Percentiles rank a stretch among this genome's conserved stretches.
Evolutionary conservation across 1,139 yeast genomes (phyloP).

Genomic region (Blastobotrys apis): DNA sequence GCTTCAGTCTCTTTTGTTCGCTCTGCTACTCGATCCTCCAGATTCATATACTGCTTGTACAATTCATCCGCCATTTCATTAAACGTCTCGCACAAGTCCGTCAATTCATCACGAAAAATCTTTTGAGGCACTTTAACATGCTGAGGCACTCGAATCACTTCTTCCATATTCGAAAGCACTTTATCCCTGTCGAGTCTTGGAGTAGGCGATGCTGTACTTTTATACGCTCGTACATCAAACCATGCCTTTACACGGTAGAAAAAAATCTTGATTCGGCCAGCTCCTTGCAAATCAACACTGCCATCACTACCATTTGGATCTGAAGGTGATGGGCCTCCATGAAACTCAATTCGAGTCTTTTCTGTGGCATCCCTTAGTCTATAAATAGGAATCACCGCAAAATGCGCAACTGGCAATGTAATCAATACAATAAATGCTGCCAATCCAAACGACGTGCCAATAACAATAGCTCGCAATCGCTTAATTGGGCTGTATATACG

Average conservation of each 20-base stretch:
- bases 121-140: slow-evolving; percentile 54
- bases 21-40: slow-evolving; percentile 85
- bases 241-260: slow-evolving; percentile 2
- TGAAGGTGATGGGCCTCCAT: slow-evolving; percentile 13
- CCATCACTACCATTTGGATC: background rate
- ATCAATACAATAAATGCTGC: slow-evolving; percentile 69
- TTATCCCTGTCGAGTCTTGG: no score
- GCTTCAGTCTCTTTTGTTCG: slow-evolving; percentile 86
- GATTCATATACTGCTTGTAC: slow-evolving; percentile 71
- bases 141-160: slow-evolving; percentile 27
- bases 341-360: slow-evolving; percentile 38
- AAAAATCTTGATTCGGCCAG: background rate
- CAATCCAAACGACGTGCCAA: slow-evolving; percentile 75
- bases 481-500: slow-evolving; percentile 61
- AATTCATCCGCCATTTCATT: slow-evolving; percentile 88
- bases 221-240: slow-evolving; percentile 1
- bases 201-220: background rate
- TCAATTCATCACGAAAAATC: slow-evolving; percentile 75
- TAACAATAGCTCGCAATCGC: slow-evolving; percentile 60
- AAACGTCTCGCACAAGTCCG: slow-evolving; percentile 83
- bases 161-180: background rate
- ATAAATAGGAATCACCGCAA: slow-evolving; percentile 81
- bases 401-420: slow-evolving; percentile 78
- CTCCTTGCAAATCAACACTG: background rate
- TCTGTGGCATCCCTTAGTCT: slow-evolving; percentile 82